Percentiles rank a stretch among this genome's conserved stretches.
These are phyloP conservation scores for Ogataea chonburiensis DNA, from an alignment of 805 yeast species.

Conservation along the genomic window DNA sequence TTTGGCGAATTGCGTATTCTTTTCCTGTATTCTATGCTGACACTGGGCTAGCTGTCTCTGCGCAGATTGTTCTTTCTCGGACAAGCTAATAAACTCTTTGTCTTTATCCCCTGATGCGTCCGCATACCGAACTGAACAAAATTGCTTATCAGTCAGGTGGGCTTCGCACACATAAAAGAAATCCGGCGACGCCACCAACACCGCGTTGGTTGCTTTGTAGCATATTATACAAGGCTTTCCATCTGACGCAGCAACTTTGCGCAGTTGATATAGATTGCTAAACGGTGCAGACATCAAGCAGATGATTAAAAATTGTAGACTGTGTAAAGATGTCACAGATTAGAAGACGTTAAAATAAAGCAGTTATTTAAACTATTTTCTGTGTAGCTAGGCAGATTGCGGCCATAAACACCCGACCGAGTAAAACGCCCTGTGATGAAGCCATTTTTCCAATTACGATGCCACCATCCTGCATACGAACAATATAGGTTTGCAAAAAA, in stretches of 20 bases:
- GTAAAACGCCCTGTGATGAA: constrained; percentile 2
- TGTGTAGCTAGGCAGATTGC: no score
- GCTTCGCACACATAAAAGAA: constrained; percentile 51
- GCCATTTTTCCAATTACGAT: not conserved
- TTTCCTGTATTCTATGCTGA: constrained; percentile 31
- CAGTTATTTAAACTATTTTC: no score
- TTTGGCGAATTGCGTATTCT: constrained; percentile 24
- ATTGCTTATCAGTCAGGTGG: constrained; percentile 47
- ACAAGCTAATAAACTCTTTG: constrained; percentile 1
- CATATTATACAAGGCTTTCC: constrained; percentile 50
- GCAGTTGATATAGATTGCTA: constrained; percentile 36
- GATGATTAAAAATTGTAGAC: constrained; percentile 1
- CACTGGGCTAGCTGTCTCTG: constrained; percentile 34
- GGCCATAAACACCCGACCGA: not conserved
- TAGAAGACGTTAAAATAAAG: no score
- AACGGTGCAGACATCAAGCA: constrained; percentile 24
- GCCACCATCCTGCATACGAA: constrained; percentile 3
- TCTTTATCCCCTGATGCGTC: constrained; percentile 25
- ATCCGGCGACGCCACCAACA: constrained; percentile 46
- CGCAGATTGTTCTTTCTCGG: constrained; percentile 23
- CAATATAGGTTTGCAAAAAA: no score
- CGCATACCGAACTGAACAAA: constrained; percentile 38
- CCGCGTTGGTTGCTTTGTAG: constrained; percentile 47
- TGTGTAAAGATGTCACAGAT: constrained; percentile 10
- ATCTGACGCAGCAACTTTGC: constrained; percentile 42